Evolutionary conservation across 2,329 filamentous ascomycete species (phyloP).

Genomic region (Huntiella abstrusa): DNA sequence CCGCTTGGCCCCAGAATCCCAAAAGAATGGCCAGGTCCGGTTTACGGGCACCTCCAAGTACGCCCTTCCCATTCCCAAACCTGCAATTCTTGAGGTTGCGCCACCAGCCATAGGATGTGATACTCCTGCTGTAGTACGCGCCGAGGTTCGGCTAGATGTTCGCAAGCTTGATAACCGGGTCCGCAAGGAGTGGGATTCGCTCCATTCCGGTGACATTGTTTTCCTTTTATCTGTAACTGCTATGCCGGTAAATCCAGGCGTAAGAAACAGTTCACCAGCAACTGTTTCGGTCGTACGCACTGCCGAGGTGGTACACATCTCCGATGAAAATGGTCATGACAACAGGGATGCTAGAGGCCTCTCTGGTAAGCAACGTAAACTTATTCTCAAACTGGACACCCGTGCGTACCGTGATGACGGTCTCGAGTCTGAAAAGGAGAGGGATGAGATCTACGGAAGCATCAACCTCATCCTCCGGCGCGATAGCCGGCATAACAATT

Average conservation of each 20-base stretch:
- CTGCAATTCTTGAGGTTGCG: constrained; percentile 69
- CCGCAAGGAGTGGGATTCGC: constrained; percentile 72
- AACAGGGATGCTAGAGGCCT: constrained; percentile 46
- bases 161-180: constrained; percentile 58
- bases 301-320: constrained; percentile 68
- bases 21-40: constrained; percentile 42
- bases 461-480: constrained; percentile 77
- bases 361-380: constrained; percentile 27
- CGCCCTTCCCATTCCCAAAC: constrained; percentile 72
- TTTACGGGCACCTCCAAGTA: constrained; percentile 83
- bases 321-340: constrained; percentile 65
- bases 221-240: constrained; percentile 54
- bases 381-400: constrained; percentile 69
- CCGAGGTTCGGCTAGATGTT: constrained; percentile 72
- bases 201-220: constrained; percentile 73
- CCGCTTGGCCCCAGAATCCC: constrained; percentile 52
- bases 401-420: constrained; percentile 60
- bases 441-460: constrained; percentile 58
- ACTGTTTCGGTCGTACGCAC: constrained; percentile 51
- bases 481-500: constrained; percentile 85
- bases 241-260: constrained; percentile 31
- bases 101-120: constrained; percentile 68
- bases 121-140: constrained; percentile 66
- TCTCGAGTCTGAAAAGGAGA: constrained; percentile 43
- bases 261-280: constrained; percentile 35